Conservation (phyloP, 2,329 filamentous ascomycete species). For the Lithohypha guttulata region DNA sequence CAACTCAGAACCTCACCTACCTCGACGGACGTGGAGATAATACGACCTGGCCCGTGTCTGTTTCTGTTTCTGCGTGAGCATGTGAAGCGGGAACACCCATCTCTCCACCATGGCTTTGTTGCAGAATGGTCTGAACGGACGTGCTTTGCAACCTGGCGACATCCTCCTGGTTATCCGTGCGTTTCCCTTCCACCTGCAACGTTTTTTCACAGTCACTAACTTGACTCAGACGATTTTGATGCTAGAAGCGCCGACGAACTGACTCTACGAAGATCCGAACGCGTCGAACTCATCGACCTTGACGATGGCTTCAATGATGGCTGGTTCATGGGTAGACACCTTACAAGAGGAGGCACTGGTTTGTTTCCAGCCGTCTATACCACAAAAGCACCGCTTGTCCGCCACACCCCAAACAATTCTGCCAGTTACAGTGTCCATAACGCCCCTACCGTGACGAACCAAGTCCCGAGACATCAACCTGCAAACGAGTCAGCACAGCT, state of each 20-base stretch:
- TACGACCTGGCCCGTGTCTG: too few species aligned
- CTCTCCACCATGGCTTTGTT: slow-evolving; percentile 27
- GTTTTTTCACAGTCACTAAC: slow-evolving; percentile 10
- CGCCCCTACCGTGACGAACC: slow-evolving; percentile 4
- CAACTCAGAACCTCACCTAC: background rate
- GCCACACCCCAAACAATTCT: slow-evolving; percentile 6
- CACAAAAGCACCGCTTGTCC: slow-evolving; percentile 15
- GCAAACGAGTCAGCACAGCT: too few species aligned
- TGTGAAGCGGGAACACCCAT: slow-evolving; percentile 6
- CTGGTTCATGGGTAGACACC: slow-evolving; percentile 49
- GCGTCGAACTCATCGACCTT: slow-evolving; percentile 52
- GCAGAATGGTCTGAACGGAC: slow-evolving; percentile 29
- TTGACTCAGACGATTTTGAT: slow-evolving; percentile 72
- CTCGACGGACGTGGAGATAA: too few species aligned
- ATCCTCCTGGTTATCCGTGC: slow-evolving; percentile 36
- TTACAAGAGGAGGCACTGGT: slow-evolving; percentile 32
- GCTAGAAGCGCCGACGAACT: slow-evolving; percentile 90
- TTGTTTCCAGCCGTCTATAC: slow-evolving; percentile 34
- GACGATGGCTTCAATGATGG: slow-evolving; percentile 59
- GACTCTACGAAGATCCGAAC: slow-evolving; percentile 65
- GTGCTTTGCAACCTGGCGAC: slow-evolving; percentile 28
- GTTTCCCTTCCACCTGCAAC: slow-evolving; percentile 18
- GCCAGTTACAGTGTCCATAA: slow-evolving; percentile 4
- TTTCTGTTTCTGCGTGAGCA: background rate
- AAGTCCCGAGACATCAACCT: slow-evolving; percentile 15